Conservation (phyloP, 768 basidiomycete species). For the Chalciporus chontae region DNA sequence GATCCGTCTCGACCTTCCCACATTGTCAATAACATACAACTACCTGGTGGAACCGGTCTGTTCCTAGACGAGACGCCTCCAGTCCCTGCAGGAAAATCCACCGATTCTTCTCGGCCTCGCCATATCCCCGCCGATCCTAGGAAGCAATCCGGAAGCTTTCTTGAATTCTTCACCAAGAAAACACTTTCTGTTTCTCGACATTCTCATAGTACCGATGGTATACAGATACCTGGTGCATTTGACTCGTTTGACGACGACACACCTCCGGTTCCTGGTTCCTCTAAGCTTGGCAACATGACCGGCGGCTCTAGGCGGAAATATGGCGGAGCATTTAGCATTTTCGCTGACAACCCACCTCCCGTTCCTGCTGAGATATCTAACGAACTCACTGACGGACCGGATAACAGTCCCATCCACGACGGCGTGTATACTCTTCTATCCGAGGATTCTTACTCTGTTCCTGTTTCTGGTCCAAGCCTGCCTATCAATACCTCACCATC, state of each 20-base stretch:
- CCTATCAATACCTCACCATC: background rate
- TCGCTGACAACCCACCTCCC: conserved; percentile 25
- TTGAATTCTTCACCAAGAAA: background rate
- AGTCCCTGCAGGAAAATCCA: background rate
- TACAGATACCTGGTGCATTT: too few species aligned
- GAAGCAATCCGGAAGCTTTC: background rate
- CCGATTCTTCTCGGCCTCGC: background rate
- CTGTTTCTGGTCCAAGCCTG: background rate
- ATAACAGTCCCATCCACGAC: background rate
- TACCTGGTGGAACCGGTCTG: background rate
- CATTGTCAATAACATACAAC: background rate
- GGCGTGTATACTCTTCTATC: background rate
- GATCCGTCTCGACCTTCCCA: background rate
- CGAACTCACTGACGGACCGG: background rate
- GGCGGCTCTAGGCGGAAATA: background rate
- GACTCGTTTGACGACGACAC: too few species aligned
- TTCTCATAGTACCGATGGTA: too few species aligned
- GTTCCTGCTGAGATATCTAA: conserved; percentile 12
- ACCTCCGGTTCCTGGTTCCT: too few species aligned
- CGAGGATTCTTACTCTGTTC: background rate
- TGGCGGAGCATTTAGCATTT: conserved; percentile 12
- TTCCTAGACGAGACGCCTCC: background rate
- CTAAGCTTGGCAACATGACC: background rate
- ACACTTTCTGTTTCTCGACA: background rate
- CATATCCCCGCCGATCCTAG: background rate